Evolutionary conservation across 2,329 filamentous ascomycete genomes (phyloP).

Genomic region (Talaromyces sp.): DNA sequence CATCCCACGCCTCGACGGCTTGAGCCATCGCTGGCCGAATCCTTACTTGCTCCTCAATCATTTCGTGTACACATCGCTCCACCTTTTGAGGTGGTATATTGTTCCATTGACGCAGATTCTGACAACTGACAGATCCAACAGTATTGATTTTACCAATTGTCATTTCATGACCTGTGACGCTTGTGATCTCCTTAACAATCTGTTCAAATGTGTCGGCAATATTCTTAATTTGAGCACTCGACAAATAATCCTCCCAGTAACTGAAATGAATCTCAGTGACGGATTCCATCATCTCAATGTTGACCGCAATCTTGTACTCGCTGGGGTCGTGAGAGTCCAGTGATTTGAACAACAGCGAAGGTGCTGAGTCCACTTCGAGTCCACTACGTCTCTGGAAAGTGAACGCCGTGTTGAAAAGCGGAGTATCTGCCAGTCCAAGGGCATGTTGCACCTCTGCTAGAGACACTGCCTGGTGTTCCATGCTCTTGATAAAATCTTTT

Average conservation of each 20-base stretch:
- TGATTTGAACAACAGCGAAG: conserved; percentile 10
- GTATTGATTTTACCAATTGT: conserved; percentile 31
- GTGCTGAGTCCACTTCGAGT: not conserved
- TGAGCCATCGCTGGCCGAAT: conserved; percentile 23
- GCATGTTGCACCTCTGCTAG: conserved; percentile 27
- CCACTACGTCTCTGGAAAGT: conserved; percentile 22
- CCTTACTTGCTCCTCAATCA: conserved; percentile 33
- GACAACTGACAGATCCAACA: conserved; percentile 29
- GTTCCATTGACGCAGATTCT: conserved; percentile 37
- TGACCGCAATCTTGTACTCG: conserved; percentile 28
- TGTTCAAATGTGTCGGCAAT: conserved; percentile 35
- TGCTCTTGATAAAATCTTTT: conserved; percentile 21
- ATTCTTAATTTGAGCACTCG: conserved; percentile 31
- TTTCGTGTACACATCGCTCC: conserved; percentile 35
- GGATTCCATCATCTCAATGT: conserved; percentile 26
- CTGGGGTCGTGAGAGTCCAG: conserved; percentile 17
- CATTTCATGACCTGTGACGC: conserved; percentile 14
- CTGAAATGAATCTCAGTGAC: conserved; percentile 52
- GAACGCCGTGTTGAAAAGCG: conserved; percentile 33
- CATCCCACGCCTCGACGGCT: conserved; percentile 36
- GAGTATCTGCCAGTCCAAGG: conserved; percentile 24
- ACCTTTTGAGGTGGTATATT: conserved; percentile 26
- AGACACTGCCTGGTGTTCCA: conserved; percentile 22
- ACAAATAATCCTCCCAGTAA: conserved; percentile 51
- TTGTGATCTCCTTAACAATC: conserved; percentile 29